phyloP scores from a whole-genome alignment of 73 alveolate genomes.

The Blepharisma japonicum region DNA sequence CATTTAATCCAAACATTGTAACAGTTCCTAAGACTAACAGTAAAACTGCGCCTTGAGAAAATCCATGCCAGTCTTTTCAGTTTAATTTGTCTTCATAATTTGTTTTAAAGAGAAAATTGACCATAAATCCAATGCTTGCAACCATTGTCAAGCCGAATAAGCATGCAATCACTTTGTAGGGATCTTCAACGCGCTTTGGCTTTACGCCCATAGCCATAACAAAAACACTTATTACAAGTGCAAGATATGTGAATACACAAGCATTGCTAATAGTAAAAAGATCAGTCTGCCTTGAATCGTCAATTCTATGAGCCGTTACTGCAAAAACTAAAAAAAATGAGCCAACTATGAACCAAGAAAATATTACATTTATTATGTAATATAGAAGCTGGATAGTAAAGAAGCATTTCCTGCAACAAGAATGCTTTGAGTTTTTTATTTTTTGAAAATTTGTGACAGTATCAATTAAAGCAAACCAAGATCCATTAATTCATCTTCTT shows the following conservation, averaged over 20 bases:
- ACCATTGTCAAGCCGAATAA: neutral
- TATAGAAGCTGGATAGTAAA: neutral
- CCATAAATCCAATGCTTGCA: neutral
- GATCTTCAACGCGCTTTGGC: slow-evolving; percentile 5
- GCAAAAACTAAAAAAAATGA: neutral
- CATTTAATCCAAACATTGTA: neutral
- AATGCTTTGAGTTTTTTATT: neutral
- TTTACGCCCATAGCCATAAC: neutral
- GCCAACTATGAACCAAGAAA: slow-evolving; percentile 9
- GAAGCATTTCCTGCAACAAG: neutral
- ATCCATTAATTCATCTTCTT: slow-evolving; percentile 64
- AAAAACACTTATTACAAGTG: neutral
- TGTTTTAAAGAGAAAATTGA: neutral
- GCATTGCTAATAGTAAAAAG: neutral
- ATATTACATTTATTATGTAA: neutral
- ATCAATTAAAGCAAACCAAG: slow-evolving; percentile 50
- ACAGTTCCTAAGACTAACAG: neutral
- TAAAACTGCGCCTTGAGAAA: neutral
- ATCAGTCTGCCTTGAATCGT: neutral
- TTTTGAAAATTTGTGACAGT: slow-evolving; percentile 27
- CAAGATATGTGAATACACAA: neutral
- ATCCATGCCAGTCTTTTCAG: too few species aligned
- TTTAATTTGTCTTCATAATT: neutral
- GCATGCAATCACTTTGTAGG: neutral
- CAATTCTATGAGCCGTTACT: neutral